A percentile compares a stretch with the other conserved stretches of the same genome.
phyloP scores from a whole-genome alignment of 345 rosid species.

The Rhodamnia rubescens region DNA sequence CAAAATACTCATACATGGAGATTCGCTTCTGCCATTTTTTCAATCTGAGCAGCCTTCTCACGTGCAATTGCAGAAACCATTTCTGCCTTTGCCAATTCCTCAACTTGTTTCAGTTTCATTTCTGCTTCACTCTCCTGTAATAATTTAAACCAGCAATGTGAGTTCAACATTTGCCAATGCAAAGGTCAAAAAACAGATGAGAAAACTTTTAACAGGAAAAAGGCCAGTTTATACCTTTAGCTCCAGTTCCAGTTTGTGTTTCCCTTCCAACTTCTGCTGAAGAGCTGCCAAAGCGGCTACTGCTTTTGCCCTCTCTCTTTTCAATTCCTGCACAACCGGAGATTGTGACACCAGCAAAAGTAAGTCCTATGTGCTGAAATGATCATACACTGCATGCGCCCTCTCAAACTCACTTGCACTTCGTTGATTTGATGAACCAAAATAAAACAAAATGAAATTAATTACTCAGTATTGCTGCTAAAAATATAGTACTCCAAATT shows the following conservation, averaged over 20 bases:
- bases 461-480: neutral
- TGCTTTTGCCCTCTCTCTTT: slow-evolving; percentile 83
- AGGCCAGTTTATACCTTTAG: slow-evolving; percentile 45
- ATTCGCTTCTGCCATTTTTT: slow-evolving; percentile 84
- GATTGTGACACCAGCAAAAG: neutral
- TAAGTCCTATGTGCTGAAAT: neutral
- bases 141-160: neutral
- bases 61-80: slow-evolving; percentile 50
- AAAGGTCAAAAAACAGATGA: neutral
- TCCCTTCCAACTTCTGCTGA: slow-evolving; percentile 84
- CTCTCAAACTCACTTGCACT: neutral
- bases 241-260: slow-evolving; percentile 62
- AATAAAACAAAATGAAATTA: neutral
- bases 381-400: neutral
- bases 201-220: neutral
- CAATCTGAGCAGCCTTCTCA: slow-evolving; percentile 83
- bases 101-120: slow-evolving; percentile 35
- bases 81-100: slow-evolving; percentile 80
- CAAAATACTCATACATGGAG: slow-evolving; percentile 51
- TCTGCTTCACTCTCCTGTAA: slow-evolving; percentile 72
- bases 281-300: slow-evolving; percentile 67
- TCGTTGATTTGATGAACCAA: neutral
- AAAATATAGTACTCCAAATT: neutral
- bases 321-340: slow-evolving; percentile 55
- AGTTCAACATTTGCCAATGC: neutral